Evolutionary conservation across 2,329 filamentous ascomycete genomes (phyloP).

Genomic region (Beauveria scarabaeidicola): DNA sequence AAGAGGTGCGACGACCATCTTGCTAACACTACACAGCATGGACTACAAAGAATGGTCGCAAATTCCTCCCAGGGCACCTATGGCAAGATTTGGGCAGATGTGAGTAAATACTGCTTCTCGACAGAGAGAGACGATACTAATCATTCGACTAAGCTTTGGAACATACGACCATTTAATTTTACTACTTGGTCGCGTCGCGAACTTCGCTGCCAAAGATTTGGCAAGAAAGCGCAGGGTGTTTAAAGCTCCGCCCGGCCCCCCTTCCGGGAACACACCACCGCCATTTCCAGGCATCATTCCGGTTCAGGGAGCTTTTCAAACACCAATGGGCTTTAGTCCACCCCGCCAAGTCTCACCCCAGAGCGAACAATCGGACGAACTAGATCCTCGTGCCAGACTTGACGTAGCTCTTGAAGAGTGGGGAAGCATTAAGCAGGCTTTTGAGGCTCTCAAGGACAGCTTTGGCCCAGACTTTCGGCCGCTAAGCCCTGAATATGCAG

Average conservation of each 20-base stretch:
- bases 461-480: constrained; percentile 72
- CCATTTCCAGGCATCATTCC: constrained; percentile 50
- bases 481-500: constrained; percentile 58
- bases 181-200: constrained; percentile 67
- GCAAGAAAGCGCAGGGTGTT: constrained; percentile 63
- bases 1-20: background rate
- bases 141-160: constrained; percentile 54
- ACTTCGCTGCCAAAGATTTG: constrained; percentile 71
- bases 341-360: constrained; percentile 36
- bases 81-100: constrained; percentile 68
- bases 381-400: constrained; percentile 56
- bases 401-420: constrained; percentile 70
- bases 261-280: constrained; percentile 25
- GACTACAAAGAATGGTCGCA: constrained; percentile 76
- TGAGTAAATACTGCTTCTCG: constrained; percentile 29
- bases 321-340: constrained; percentile 48
- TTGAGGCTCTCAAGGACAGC: constrained; percentile 55
- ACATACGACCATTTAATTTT: constrained; percentile 83
- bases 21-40: constrained; percentile 44
- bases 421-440: constrained; percentile 63
- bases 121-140: background rate
- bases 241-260: constrained; percentile 18
- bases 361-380: constrained; percentile 38
- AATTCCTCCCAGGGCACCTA: constrained; percentile 73
- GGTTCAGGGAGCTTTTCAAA: constrained; percentile 38